A percentile compares a stretch with the other conserved stretches of the same genome.
phyloP scores from a whole-genome alignment of 192 early-diverging fungal species.

The Linnemannia elongata region DNA sequence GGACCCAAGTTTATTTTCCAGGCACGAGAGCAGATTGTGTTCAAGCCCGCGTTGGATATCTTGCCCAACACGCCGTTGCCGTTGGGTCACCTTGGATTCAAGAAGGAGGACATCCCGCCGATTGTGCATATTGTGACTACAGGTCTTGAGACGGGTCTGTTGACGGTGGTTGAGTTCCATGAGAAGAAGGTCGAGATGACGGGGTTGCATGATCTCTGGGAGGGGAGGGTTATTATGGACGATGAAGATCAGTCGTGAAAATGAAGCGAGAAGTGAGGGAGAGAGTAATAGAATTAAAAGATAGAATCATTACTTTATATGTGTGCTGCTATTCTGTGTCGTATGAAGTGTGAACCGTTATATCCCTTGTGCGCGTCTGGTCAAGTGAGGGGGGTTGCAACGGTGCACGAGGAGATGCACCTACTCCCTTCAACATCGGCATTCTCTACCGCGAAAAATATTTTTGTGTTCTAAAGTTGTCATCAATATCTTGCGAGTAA shows the following conservation, averaged over 20 bases:
- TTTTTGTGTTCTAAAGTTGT: too few species aligned
- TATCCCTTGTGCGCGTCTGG: too few species aligned
- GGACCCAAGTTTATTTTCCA: constrained; percentile 32
- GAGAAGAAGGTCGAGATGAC: constrained; percentile 51
- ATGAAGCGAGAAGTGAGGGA: background rate
- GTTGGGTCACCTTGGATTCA: constrained; percentile 46
- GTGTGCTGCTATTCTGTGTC: too few species aligned
- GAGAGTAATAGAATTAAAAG: background rate
- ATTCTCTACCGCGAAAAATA: too few species aligned
- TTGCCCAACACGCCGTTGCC: constrained; percentile 53
- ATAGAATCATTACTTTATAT: too few species aligned
- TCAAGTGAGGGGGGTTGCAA: too few species aligned
- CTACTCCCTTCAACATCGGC: too few species aligned
- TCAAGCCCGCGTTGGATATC: constrained; percentile 48
- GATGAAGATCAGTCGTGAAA: constrained; percentile 17
- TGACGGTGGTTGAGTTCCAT: constrained; percentile 42
- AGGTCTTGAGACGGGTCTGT: constrained; percentile 33
- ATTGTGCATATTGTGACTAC: constrained; percentile 45
- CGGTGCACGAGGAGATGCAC: too few species aligned
- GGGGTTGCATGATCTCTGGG: constrained; percentile 50
- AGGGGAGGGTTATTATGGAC: constrained; percentile 35
- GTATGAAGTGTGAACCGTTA: too few species aligned
- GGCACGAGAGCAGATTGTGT: constrained; percentile 48
- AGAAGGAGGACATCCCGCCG: constrained; percentile 55
- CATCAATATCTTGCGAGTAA: too few species aligned